Base-by-base conservation (phyloP, 139 green algal genomes). In the Chlorella ohadii region DNA sequence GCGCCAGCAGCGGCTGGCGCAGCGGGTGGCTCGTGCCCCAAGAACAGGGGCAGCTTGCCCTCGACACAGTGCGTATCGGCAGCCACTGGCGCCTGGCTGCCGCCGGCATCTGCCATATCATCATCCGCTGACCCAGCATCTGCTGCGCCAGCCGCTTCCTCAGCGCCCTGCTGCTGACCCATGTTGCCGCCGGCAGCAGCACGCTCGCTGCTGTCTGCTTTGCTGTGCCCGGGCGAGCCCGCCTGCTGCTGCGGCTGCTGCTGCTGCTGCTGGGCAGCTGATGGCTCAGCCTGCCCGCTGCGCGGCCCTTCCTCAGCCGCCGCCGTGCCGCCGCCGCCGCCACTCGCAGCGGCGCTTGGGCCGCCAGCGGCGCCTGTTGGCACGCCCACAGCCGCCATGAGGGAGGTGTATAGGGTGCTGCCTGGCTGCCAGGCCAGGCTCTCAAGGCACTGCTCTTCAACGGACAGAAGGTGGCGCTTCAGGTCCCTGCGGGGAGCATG, bases 391-490 rank as follows among this genome's bases (percentile, higher is more conserved):
- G 88, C 82, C 11, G 77, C 65, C 1, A 66, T 31, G 36, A 95
- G 85, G 7, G 91, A 41, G 3, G 82, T 36, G 83, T 95, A 97
- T 36, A 97, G 86, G 33, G 87, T 87, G 38, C 87, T 94, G 27
- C 91, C 92, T 0, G 81, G 63, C 59, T 91, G 70, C 94, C 94
- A 97, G 1, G 92, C 94, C 56, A 95, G 85, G 20, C 41, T 76
- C 82, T 97, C 94, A 20, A 97, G 38, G 47, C 95, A 92, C 41
- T 79, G 83, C 84, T 96, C 93, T 72, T 97, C 93, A 22, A 97
- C 89, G 28, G 81, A 59, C 67, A 93, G 91, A 68, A 97, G 70
- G 87, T 97, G 94, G 15, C 90, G 89, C 82, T 94, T 93, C 15
- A 97, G 75, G 65, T 96, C 93, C 33, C 87, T 86, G 56, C n/a